Evolutionary conservation across 2,329 filamentous ascomycete genomes (phyloP).

Genomic region (Claviceps maximensis): DNA sequence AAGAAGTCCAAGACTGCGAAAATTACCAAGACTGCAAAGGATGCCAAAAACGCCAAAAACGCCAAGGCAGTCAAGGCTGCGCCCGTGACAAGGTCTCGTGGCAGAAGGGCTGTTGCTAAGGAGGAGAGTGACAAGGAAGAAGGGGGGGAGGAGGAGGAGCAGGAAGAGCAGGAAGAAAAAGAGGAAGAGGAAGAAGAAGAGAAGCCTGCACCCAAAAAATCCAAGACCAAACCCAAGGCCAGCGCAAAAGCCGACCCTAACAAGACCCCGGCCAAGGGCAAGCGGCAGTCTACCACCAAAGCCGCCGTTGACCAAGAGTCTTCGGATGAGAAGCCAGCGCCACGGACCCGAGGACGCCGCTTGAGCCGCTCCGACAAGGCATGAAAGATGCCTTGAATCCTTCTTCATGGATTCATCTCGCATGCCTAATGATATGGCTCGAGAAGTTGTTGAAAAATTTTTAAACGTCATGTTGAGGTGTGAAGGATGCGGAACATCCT

Average conservation of each 20-base stretch:
- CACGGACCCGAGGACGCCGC: constrained; percentile 15
- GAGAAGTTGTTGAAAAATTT: neutral
- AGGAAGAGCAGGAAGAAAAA: constrained; percentile 5
- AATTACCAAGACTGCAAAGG: constrained; percentile 12
- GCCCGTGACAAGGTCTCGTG: neutral
- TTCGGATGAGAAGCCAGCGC: constrained; percentile 10
- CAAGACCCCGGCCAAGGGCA: constrained; percentile 2
- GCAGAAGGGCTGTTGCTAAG: constrained; percentile 1
- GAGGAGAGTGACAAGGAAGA: constrained; percentile 10
- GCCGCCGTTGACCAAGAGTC: constrained; percentile 2
- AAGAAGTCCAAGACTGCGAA: constrained; percentile 23
- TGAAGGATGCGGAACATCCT: neutral
- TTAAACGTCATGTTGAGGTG: too few relatives aligned
- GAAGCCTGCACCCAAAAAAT: constrained; percentile 2
- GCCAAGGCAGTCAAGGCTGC: constrained; percentile 11
- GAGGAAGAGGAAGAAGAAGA: constrained; percentile 2
- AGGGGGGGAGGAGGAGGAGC: constrained; percentile 6
- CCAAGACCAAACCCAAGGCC: constrained; percentile 2
- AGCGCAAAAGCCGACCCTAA: constrained; percentile 1
- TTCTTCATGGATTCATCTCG: too few relatives aligned
- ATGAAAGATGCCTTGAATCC: too few relatives aligned
- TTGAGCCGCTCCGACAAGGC: constrained; percentile 14
- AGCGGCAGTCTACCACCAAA: constrained; percentile 3
- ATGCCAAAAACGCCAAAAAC: constrained; percentile 13
- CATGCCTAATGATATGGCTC: neutral